phyloP scores from a whole-genome alignment of 352 stramenopile species.

The Phytophthora ramorum region DNA sequence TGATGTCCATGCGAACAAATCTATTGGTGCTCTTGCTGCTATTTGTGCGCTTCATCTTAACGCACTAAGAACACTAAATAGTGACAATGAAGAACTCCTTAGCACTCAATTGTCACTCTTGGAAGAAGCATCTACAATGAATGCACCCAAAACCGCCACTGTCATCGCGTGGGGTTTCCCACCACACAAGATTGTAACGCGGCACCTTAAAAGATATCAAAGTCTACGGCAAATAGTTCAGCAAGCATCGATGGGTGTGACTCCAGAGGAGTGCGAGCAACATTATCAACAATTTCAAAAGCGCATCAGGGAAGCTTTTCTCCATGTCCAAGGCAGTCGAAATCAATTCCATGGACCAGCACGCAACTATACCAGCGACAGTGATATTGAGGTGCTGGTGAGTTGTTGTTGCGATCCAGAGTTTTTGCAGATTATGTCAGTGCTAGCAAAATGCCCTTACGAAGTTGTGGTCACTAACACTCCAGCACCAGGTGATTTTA shows the following conservation, averaged over 20 bases:
- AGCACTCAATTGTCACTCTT: conserved; percentile 47
- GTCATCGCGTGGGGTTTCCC: conserved; percentile 44
- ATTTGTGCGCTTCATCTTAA: conserved; percentile 55
- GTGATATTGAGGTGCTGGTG: conserved; percentile 25
- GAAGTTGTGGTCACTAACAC: background rate
- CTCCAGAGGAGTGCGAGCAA: conserved; percentile 33
- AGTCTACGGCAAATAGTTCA: conserved; percentile 24
- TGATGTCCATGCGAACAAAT: conserved; percentile 1
- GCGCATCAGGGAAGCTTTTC: conserved; percentile 19
- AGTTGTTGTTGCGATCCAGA: conserved; percentile 26
- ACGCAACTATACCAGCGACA: background rate
- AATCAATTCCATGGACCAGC: conserved; percentile 7
- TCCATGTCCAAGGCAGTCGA: conserved; percentile 4
- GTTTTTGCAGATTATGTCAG: conserved; percentile 28
- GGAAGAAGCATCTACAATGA: conserved; percentile 36
- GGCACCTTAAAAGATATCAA: conserved; percentile 48
- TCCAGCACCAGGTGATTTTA: background rate
- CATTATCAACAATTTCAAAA: conserved; percentile 35
- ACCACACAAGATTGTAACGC: conserved; percentile 30
- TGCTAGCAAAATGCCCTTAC: conserved; percentile 10
- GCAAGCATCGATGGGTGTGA: background rate
- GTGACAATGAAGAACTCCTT: conserved; percentile 34
- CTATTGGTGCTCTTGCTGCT: conserved; percentile 35
- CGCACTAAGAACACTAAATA: conserved; percentile 20
- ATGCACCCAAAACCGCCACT: conserved; percentile 32